phyloP scores from a whole-genome alignment of 495 filamentous ascomycete species.

The Geopyxis carbonaria region DNA sequence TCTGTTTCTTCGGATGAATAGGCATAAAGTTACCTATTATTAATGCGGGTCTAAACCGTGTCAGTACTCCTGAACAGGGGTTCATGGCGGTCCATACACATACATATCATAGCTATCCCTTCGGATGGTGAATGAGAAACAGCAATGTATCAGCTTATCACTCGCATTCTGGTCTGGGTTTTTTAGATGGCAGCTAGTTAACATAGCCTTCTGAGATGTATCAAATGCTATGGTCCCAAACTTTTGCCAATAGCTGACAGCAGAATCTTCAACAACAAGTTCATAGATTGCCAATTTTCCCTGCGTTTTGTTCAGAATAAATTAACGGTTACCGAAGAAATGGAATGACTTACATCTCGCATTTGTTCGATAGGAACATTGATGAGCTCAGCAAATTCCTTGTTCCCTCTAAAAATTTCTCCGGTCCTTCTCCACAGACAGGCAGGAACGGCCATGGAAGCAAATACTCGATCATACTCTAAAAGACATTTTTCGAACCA shows the following conservation, averaged over 20 bases:
- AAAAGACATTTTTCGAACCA: slow-evolving; percentile 92
- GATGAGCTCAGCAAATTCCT: slow-evolving; percentile 95
- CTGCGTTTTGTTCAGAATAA: slow-evolving; percentile 30
- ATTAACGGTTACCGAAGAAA: slow-evolving; percentile 1
- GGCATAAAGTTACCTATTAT: slow-evolving; percentile 96
- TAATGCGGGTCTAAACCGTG: slow-evolving; percentile 54
- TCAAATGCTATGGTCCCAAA: slow-evolving; percentile 98
- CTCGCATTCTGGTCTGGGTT: slow-evolving; percentile 58
- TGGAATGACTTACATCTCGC: slow-evolving; percentile 55
- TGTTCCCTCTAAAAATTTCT: slow-evolving; percentile 94
- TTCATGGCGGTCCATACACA: slow-evolving; percentile 27
- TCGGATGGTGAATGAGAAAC: slow-evolving; percentile 92
- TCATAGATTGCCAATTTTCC: slow-evolving; percentile 92
- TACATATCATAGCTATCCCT: slow-evolving; percentile 94
- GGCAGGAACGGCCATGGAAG: slow-evolving; percentile 94
- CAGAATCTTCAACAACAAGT: slow-evolving; percentile 80
- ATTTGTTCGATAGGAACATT: slow-evolving; percentile 80
- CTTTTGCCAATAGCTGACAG: slow-evolving; percentile 97
- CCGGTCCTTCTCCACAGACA: slow-evolving; percentile 96
- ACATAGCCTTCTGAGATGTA: slow-evolving; percentile 82
- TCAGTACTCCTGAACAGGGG: not conserved
- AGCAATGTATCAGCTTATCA: slow-evolving; percentile 67
- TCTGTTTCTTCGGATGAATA: slow-evolving; percentile 33
- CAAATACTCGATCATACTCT: slow-evolving; percentile 96
- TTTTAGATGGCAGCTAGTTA: slow-evolving; percentile 85